These are phyloP conservation scores for Daedaleopsis sinensis DNA, from an alignment of 768 basidiomycete genomes.

Conservation along the genomic window DNA sequence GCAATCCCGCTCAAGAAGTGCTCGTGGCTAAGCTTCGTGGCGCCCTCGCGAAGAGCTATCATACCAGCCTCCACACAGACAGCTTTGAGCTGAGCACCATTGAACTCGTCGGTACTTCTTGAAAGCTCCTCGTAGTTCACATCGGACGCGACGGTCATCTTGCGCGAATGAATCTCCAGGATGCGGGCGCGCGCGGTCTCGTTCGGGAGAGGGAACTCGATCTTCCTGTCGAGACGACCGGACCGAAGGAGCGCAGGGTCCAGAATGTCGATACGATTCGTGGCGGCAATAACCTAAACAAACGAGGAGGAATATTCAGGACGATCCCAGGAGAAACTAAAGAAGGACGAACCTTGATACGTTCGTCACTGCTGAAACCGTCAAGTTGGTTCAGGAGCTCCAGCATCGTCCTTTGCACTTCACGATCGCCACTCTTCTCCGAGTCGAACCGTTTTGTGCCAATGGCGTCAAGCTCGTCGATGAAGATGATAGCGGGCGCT, in stretches of 20 bases:
- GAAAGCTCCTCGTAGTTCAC: constrained; percentile 98
- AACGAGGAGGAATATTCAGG: not conserved
- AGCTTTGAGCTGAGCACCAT: constrained; percentile 95
- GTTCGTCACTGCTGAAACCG: constrained; percentile 94
- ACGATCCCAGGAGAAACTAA: constrained; percentile 7
- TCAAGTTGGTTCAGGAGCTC: constrained; percentile 98
- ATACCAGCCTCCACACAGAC: constrained; percentile 99
- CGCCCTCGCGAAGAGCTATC: constrained; percentile 95
- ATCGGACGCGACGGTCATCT: constrained; percentile 85
- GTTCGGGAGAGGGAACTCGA: constrained; percentile 96
- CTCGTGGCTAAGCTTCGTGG: constrained; percentile 86
- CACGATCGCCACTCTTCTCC: constrained; percentile 98
- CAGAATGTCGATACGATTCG: constrained; percentile 97
- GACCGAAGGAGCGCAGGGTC: constrained; percentile 98
- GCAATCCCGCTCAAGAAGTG: constrained; percentile 94
- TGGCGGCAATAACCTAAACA: constrained; percentile 93
- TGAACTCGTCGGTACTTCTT: constrained; percentile 97
- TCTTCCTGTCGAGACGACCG: constrained; percentile 96
- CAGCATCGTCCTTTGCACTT: constrained; percentile 99
- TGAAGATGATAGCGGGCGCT: constrained; percentile 98
- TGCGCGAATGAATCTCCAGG: constrained; percentile 94
- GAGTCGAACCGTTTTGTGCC: constrained; percentile 99
- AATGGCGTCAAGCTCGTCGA: constrained; percentile 98
- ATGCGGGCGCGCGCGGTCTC: constrained; percentile 97
- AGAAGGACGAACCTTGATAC: constrained; percentile 79